Conservation (phyloP, 164 flowering plant genomes). For the Vitis cinerea region DNA sequence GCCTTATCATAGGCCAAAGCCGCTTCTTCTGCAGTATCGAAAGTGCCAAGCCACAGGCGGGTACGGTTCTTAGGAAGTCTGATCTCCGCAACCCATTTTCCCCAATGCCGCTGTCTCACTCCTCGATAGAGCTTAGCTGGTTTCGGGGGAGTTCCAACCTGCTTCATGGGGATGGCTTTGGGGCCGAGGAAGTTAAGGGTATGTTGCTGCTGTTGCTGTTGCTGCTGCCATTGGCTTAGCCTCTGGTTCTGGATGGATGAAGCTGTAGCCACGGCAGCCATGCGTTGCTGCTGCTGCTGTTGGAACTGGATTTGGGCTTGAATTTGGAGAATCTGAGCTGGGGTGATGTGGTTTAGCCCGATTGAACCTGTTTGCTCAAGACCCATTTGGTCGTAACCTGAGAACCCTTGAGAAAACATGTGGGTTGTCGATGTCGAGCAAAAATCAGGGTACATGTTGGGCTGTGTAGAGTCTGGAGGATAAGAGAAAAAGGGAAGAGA, state of each 20-base stretch:
- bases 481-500: not conserved
- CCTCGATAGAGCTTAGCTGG: constrained; percentile 56
- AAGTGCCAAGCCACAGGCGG: constrained; percentile 69
- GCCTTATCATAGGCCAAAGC: constrained; percentile 59
- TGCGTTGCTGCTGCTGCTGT: constrained; percentile 24
- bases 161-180: constrained; percentile 54
- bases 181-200: constrained; percentile 28
- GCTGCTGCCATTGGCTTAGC: constrained; percentile 8
- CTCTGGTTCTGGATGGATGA: constrained; percentile 9
- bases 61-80: constrained; percentile 60
- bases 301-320: constrained; percentile 42
- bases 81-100: constrained; percentile 73
- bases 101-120: constrained; percentile 69
- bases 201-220: constrained; percentile 3
- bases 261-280: constrained; percentile 9
- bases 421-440: constrained; percentile 31
- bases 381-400: constrained; percentile 24
- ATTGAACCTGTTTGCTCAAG: constrained; percentile 28
- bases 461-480: constrained; percentile 9
- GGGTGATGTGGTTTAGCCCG: constrained; percentile 49
- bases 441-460: constrained; percentile 22
- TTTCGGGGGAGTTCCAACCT: constrained; percentile 26
- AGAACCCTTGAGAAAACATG: constrained; percentile 32
- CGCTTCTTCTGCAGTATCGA: constrained; percentile 59
- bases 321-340: constrained; percentile 52